Base-by-base conservation (phyloP, 352 stramenopile species). In the Pelagophyceae sp. region DNA sequence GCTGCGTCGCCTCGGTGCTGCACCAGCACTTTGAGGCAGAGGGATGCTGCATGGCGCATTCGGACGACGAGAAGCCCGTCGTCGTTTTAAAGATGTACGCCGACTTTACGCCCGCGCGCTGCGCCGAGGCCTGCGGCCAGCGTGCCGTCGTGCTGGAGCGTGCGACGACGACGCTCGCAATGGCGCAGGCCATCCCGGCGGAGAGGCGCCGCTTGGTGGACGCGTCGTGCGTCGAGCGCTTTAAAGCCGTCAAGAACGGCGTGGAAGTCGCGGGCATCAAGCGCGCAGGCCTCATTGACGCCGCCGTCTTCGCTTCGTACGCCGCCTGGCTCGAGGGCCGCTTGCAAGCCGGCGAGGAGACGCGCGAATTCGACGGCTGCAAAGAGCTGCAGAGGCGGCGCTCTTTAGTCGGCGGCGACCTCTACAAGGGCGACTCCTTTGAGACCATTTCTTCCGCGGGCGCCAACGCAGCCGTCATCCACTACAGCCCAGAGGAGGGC, bases 371-470 rank as follows among this genome's bases (percentile, higher is more conserved):
- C 37, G 35, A 74, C 6, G 67, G 17, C 35, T 11, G 0, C 33
- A 37, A 71, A 3, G 61, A 71, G 33, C 17, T 71, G 11, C 19
- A 15, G 61, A 3, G 61, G 33, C 29, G 61, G 3, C 3, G 61
- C 3, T 3, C 29, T 1, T 1, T 37, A 1, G 6, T 71, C 29
- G 61, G 15, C 61, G 61, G 61, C 61, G 29, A 20, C 15, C n/a
- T 38, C 61, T 71, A 71, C 61, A 71, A 40, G 33, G 61, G 61
- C 33, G 61, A 71, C 33, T 94, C 88, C 78, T 98, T 98, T 76
- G 90, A 93, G 60, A 97, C 94, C 20, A 98, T 98, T 75, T 93
- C 90, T 33, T 92, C 90, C 23, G 88, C 89, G 65, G 93, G 91
- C 19, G 63, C 86, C 17, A 98, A 98, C 82, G 94, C 91, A 65